Evolutionary conservation across 176 grass and related monocot genomes (phyloP), one percentile per base, ranked within the genome.

Genomic region (Stipa capillata): DNA sequence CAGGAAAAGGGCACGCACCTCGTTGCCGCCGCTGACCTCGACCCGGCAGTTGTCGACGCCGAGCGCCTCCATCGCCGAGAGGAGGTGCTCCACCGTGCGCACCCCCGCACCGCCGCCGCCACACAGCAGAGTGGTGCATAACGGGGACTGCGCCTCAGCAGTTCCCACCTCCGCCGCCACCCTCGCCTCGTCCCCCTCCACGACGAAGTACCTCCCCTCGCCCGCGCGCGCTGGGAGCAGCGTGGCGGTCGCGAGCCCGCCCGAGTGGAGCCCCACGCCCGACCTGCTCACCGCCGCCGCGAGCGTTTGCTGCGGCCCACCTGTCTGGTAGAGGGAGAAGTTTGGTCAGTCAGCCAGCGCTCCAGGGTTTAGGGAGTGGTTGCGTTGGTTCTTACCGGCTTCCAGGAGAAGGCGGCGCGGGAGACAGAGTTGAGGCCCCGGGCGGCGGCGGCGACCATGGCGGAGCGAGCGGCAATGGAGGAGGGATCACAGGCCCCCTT

Each of bases 11-110:
- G 48, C 4, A 24, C 39, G 34, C 77, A 98, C 96, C 92, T 98
- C 96, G 61, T 91, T 69, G 6, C 92, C 90, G 42, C 96, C 84
- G 48, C 62, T 63, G 49, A 99, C 74, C 86, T 89, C 90, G 31
- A 99, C 79, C 27, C 83, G 79, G 81, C 92, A 94, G 54, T 98
- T 98, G 80, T 98, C 96, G 16, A 98, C 85, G 16, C 90, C 85
- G 16, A 90, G 83, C 3, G 85, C 92, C 81, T 98, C 96, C 29
- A 98, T 85, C 8, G 96, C 87, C 24, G 92, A 98, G 24, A 98
- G 83, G 23, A 98, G 79, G 68, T 98, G 96, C 78, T 98, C 96
- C 4, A 94, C 96, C 14, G 90, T 98, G 33, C 87, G 77, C 39
- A 94, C 83, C 73, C 79, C 58, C 17, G 66, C 53, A 8, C 66